Base-by-base conservation (phyloP, 768 basidiomycete genomes). In the Multifurca ochricompacta region DNA sequence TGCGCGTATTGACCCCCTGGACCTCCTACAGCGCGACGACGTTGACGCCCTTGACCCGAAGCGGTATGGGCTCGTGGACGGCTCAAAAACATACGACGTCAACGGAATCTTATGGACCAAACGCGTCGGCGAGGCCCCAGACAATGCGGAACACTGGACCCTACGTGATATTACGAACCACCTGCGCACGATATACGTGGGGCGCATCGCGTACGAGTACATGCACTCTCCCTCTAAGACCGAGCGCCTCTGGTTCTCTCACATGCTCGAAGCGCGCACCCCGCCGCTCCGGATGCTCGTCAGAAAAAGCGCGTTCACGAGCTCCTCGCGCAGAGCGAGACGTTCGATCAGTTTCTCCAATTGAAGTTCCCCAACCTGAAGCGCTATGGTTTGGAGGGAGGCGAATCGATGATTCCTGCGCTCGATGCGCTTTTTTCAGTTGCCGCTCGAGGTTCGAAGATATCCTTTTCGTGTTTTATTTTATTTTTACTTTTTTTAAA, bases 341-440 rank as follows among this genome's bases (percentile, higher is more conserved):
- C 83, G 30, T 77, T 94, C 42, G 93, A 95, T 62, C 78, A 81
- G 62, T 95, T 92, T 65, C 70, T 92, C 40, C 90, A 91, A 63
- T 73, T 79, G 48, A 92, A 92, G 68, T 95, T 94, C 65, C 91
- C 92, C 1, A 93, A 91, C 68, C 63, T 89, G 66, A 89, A 88
- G 69, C 78, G 87, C 64, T 91, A 91, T 67, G 91, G 89, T 0
- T 74, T 94, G 34, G 92, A 96, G 68, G 93, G 93, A 3, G 93
- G 87, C 1, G 93, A 95, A 71, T 91, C 89, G 3, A 94, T 95
- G 92, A 69, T 96, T 23, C 87, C 91, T 4, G 92, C 91, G 1
- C 71, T 95, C 2, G 89, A 93, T 56, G 73, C 80, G 0, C 67
- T 96, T 16, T 90, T 96, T 62, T 70, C 74, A 0, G 73, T 77